Evolutionary conservation across 2,329 filamentous ascomycete genomes (phyloP), one percentile per base, ranked within the genome.

Genomic region (Ceratocystis destructans): DNA sequence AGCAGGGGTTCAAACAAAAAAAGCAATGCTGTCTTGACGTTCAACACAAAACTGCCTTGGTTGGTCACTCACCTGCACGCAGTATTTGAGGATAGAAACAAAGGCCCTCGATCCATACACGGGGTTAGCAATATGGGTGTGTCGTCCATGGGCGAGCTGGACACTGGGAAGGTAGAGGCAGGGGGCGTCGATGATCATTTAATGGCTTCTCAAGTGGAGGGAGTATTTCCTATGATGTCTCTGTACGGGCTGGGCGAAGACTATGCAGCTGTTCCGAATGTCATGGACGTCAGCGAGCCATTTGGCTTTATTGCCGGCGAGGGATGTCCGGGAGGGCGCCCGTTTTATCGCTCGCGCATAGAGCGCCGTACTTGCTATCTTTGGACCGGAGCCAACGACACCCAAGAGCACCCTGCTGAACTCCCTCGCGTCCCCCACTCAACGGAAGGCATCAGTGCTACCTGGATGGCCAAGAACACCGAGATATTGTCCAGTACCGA

Each of bases 381-480:
- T 12, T 15, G 31, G 45, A 64, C 62, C n/a, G 44, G 45, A 15
- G 28, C 37, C 8, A 46, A 64, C 12, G 62, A 64, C 20, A 22
- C 46, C 57, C 33, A 62, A 41, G 8, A n/a, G 25, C 44, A 50
- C 5, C 33, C 48, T 17, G 31, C 63, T 12, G 66, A 65, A 33
- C 25, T 64, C 33, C 92, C 92, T 1, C 84, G 84, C 64, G 81
- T 96, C 20, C 85, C 87, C 1, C 81, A 85, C 68, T 79, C 87
- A 64, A 82, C 79, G 0, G 88, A 94, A 69, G 84, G 87, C 1
- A 82, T 94, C 20, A 89, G 85, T 70, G 85, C 87, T 50, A 85
- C 96, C 2, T 97, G 93, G 93, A 87, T 96, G 69, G 90, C 92
- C 45, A 97, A 96, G 73, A 88, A 90, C 1, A 77, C 83, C 7